These are phyloP conservation scores for Curvularia sp. DNA, from an alignment of 2,329 filamentous ascomycete genomes.

Conservation along the genomic window DNA sequence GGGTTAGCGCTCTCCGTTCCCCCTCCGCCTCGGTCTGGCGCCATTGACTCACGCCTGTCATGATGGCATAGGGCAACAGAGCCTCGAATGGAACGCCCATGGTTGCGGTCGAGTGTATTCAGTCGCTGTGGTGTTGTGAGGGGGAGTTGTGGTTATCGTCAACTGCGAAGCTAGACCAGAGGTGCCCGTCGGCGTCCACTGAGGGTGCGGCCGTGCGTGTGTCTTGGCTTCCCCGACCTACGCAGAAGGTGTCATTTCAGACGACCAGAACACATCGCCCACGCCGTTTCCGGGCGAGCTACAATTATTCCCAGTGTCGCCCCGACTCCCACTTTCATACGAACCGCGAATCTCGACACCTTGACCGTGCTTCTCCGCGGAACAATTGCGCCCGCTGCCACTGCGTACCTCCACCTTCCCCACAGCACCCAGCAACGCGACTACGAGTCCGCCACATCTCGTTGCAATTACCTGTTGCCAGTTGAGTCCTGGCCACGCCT, in stretches of 20 bases:
- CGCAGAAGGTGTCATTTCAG: slow-evolving; percentile 39
- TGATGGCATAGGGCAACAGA: slow-evolving; percentile 69
- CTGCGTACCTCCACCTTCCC: slow-evolving; percentile 32
- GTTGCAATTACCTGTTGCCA: slow-evolving; percentile 7
- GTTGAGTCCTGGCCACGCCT: slow-evolving; percentile 13
- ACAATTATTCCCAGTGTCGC: slow-evolving; percentile 47
- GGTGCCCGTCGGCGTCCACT: slow-evolving; percentile 28
- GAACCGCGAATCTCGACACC: slow-evolving; percentile 44
- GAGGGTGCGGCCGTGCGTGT: slow-evolving; percentile 21
- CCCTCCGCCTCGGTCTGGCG: slow-evolving; percentile 14
- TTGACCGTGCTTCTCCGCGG: slow-evolving; percentile 23
- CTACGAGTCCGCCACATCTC: slow-evolving; percentile 31
- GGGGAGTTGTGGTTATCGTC: slow-evolving; percentile 23
- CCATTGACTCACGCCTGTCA: slow-evolving; percentile 62
- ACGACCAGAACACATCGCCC: slow-evolving; percentile 35
- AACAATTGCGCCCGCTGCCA: slow-evolving; percentile 35
- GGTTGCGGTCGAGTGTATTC: slow-evolving; percentile 43
- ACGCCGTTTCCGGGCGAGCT: slow-evolving; percentile 37
- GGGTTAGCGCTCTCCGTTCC: slow-evolving; percentile 28
- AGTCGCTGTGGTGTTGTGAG: slow-evolving; percentile 32
- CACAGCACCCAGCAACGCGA: slow-evolving; percentile 38
- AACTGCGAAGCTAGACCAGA: slow-evolving; percentile 19
- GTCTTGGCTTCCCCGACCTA: slow-evolving; percentile 30
- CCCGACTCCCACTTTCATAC: slow-evolving; percentile 32
- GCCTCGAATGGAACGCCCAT: slow-evolving; percentile 74